Percentiles rank a stretch among this genome's conserved stretches.
Evolutionary conservation across 179 eudicot genomes (phyloP).

Genomic region (Gypsophila paniculata): DNA sequence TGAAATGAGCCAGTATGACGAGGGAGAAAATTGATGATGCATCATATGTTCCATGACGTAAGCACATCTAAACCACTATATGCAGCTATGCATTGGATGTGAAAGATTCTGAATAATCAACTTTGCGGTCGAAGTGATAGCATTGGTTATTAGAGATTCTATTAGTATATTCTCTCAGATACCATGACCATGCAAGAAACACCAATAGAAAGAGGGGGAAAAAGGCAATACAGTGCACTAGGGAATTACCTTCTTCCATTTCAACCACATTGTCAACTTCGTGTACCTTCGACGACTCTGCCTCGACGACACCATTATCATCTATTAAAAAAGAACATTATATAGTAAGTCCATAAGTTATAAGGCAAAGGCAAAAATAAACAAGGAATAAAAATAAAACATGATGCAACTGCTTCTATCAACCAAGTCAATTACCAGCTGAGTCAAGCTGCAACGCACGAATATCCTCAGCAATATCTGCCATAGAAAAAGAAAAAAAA

Average conservation of each 20-base stretch:
- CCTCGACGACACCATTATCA: conserved; percentile 29
- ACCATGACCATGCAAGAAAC: neutral
- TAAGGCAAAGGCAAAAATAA: neutral
- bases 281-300: conserved; percentile 32
- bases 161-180: too few relatives aligned
- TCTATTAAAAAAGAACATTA: conserved; percentile 29
- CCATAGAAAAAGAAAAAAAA: conserved; percentile 6
- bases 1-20: too few relatives aligned
- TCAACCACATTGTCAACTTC: conserved; percentile 36
- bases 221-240: neutral
- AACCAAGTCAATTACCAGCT: conserved; percentile 41
- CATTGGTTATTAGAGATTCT: too few relatives aligned
- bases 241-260: conserved; percentile 45
- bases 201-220: neutral
- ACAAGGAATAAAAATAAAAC: neutral
- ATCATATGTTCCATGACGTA: too few relatives aligned
- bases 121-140: neutral
- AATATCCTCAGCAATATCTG: conserved; percentile 74
- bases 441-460: conserved; percentile 90
- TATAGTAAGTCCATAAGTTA: neutral
- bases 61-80: too few relatives aligned
- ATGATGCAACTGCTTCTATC: neutral
- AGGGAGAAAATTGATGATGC: too few relatives aligned
- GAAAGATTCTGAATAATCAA: neutral
- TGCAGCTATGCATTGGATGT: too few relatives aligned